phyloP scores from a whole-genome alignment of 2,329 filamentous ascomycete genomes.

The Colletotrichum sp. region DNA sequence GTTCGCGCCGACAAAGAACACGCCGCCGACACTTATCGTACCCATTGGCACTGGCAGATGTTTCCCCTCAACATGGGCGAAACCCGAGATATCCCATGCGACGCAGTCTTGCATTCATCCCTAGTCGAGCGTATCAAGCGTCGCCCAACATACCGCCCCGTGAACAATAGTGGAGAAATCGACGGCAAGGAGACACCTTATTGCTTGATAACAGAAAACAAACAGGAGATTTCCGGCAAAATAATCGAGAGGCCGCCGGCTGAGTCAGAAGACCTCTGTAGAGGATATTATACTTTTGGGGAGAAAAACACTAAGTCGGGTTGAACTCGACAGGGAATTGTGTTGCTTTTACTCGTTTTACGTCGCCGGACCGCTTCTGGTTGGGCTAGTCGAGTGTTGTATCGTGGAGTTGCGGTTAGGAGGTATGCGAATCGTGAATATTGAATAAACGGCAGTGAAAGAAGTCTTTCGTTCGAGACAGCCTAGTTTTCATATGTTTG shows the following conservation, averaged over 20 bases:
- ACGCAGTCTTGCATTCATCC: slow-evolving; percentile 43
- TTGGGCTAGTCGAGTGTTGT: neutral
- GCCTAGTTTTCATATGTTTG: neutral
- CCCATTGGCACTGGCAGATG: slow-evolving; percentile 36
- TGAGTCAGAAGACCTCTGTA: neutral
- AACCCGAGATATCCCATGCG: slow-evolving; percentile 40
- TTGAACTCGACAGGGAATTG: neutral
- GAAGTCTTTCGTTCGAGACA: neutral
- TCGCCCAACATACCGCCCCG: neutral
- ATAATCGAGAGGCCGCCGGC: neutral
- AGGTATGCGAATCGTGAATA: neutral
- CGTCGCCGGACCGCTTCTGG: neutral
- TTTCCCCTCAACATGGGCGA: slow-evolving; percentile 42
- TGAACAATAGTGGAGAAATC: neutral
- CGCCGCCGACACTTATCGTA: neutral
- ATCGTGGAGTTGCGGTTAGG: neutral
- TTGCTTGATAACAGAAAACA: neutral
- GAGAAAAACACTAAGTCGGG: neutral
- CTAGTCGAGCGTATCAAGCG: slow-evolving; percentile 16
- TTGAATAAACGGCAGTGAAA: neutral
- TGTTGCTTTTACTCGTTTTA: neutral
- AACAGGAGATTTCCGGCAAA: neutral
- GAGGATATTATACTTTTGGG: neutral
- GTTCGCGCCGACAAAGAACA: neutral
- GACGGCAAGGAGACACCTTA: neutral